These are phyloP conservation scores for Endocladia muricata DNA, from an alignment of 31 red algal genomes.

Conservation along the genomic window DNA sequence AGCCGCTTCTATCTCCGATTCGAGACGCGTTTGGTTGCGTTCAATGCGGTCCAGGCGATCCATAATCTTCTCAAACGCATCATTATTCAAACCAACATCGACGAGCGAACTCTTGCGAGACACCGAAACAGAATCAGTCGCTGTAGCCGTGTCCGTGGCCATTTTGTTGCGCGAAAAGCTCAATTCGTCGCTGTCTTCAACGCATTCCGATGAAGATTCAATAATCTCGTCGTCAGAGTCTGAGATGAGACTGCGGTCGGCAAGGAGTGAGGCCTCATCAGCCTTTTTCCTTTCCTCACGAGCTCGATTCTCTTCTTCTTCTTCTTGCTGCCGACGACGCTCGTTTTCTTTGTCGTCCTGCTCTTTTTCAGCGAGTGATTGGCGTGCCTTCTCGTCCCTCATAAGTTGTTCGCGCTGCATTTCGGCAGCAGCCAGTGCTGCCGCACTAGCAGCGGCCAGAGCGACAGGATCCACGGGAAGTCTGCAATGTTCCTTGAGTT, in stretches of 20 bases:
- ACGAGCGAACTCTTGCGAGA: neutral
- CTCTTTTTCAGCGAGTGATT: slow-evolving; percentile 27
- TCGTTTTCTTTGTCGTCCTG: slow-evolving; percentile 10
- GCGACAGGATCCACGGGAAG: neutral
- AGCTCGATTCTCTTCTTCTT: slow-evolving; percentile 3
- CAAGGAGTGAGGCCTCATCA: too few relatives aligned
- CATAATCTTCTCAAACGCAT: slow-evolving; percentile 27
- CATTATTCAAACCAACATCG: slow-evolving; percentile 12
- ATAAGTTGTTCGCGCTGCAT: too few relatives aligned
- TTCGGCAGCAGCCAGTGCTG: slow-evolving; percentile 12
- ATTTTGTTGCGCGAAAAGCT: too few relatives aligned
- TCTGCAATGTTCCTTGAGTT: neutral
- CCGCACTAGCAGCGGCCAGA: slow-evolving; percentile 8
- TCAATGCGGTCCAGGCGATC: slow-evolving; percentile 45
- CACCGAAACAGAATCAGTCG: neutral
- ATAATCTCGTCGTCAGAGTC: too few relatives aligned
- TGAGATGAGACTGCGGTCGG: too few relatives aligned
- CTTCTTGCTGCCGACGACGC: slow-evolving; percentile 7
- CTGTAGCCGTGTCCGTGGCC: neutral
- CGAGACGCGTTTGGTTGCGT: slow-evolving; percentile 47
- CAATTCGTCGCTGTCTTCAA: too few relatives aligned
- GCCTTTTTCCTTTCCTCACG: neutral
- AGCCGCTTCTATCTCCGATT: slow-evolving; percentile 32
- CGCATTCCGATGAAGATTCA: too few relatives aligned
- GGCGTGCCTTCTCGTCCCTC: slow-evolving; percentile 13